Evolutionary conservation across 2,329 filamentous ascomycete genomes (phyloP).

Genomic region (Alternaria sp.): DNA sequence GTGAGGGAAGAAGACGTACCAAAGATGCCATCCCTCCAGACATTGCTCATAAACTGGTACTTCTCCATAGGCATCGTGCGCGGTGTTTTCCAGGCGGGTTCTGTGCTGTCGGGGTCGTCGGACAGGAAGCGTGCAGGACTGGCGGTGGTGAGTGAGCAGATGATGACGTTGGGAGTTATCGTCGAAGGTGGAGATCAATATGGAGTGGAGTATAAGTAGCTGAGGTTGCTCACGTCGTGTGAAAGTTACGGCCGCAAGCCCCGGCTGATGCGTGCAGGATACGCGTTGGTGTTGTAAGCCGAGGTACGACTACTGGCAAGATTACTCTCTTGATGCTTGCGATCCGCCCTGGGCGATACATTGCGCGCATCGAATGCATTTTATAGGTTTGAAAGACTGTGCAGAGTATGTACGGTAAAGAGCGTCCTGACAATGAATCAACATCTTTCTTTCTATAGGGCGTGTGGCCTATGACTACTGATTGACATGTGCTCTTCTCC

Average conservation of each 20-base stretch:
- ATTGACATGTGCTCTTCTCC: slow-evolving; percentile 6
- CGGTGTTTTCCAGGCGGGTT: slow-evolving; percentile 21
- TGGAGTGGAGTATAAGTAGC: slow-evolving; percentile 1
- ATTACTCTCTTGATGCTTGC: slow-evolving; percentile 12
- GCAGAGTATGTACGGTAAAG: background rate
- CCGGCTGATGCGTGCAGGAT: slow-evolving; percentile 7
- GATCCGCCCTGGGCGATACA: background rate
- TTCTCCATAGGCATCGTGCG: slow-evolving; percentile 70
- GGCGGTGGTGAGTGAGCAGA: background rate
- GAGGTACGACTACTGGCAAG: slow-evolving; percentile 24
- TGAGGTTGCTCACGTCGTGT: slow-evolving; percentile 18
- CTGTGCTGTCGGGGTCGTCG: slow-evolving; percentile 8
- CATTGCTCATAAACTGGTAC: slow-evolving; percentile 77
- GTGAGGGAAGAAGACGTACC: slow-evolving; percentile 55
- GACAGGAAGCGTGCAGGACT: slow-evolving; percentile 1
- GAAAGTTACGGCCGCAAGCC: slow-evolving; percentile 28
- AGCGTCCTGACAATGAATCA: background rate
- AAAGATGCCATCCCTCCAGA: slow-evolving; percentile 89
- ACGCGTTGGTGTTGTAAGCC: slow-evolving; percentile 17
- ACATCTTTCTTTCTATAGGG: background rate
- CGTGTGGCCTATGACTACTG: background rate
- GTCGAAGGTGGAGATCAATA: no score
- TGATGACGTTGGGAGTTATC: background rate
- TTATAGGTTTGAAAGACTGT: background rate
- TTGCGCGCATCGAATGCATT: background rate